These are phyloP conservation scores for Tolypocladium nubicola DNA, from an alignment of 2,329 filamentous ascomycete genomes.

Conservation along the genomic window DNA sequence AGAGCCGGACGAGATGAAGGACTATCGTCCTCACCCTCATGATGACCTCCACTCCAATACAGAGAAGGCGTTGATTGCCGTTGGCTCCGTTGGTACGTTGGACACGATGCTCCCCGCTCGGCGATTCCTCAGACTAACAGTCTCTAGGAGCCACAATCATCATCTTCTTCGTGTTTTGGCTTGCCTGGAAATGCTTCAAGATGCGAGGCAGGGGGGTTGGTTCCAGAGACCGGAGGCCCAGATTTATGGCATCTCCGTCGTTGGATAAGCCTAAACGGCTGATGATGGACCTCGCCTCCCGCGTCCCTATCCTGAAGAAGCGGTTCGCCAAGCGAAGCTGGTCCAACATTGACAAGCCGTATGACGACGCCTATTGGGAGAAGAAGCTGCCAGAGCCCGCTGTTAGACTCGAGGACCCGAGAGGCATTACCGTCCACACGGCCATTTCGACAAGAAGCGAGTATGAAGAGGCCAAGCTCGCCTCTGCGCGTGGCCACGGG, in stretches of 20 bases:
- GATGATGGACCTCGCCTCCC: conserved; percentile 9
- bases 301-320: conserved; percentile 24
- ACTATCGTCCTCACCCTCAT: neutral
- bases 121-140: neutral
- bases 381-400: conserved; percentile 1
- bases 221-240: conserved; percentile 19
- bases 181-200: conserved; percentile 26
- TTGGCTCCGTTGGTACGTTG: conserved; percentile 10
- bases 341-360: conserved; percentile 21
- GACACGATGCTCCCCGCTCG: neutral
- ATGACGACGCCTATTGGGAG: conserved; percentile 8
- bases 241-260: neutral
- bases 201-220: conserved; percentile 15
- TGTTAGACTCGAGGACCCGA: neutral
- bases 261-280: conserved; percentile 3
- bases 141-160: conserved; percentile 30
- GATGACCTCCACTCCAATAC: conserved; percentile 1
- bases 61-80: conserved; percentile 10
- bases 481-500: neutral
- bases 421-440: conserved; percentile 6
- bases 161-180: conserved; percentile 32
- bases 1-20: neutral
- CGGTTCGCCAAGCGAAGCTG: conserved; percentile 20
- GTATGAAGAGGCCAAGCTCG: neutral
- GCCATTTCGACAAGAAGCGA: conserved; percentile 4